Conservation (phyloP, 1,139 yeast species). For the Yamadazyma oceani region DNA sequence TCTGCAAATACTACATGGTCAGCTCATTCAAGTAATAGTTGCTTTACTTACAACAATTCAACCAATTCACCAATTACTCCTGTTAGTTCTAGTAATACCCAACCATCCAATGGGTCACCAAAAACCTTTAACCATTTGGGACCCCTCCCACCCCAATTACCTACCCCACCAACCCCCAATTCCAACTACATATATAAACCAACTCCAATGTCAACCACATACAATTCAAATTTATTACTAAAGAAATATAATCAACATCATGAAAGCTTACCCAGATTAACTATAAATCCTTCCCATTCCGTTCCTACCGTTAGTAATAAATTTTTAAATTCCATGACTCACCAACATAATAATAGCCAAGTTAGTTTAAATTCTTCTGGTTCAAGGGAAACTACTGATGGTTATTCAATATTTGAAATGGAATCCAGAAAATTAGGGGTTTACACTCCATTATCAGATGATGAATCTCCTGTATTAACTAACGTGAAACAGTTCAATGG, state of each 20-base stretch:
- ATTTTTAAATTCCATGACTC: slow-evolving; percentile 10
- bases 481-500: slow-evolving; percentile 8
- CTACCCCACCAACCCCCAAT: slow-evolving; percentile 9
- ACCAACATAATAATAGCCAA: slow-evolving; percentile 27
- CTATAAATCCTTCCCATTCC: background rate
- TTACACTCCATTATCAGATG: slow-evolving; percentile 36
- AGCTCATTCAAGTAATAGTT: slow-evolving; percentile 8
- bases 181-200: slow-evolving; percentile 19
- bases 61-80: slow-evolving; percentile 7
- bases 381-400: slow-evolving; percentile 22
- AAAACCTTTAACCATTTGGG: background rate
- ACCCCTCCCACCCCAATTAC: slow-evolving; percentile 4
- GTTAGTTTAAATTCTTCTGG: slow-evolving; percentile 30
- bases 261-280: background rate
- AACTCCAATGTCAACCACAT: slow-evolving; percentile 15
- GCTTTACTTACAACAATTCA: slow-evolving; percentile 8
- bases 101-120: background rate
- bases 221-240: slow-evolving; percentile 10
- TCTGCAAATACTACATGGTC: slow-evolving; percentile 1
- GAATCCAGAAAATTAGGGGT: slow-evolving; percentile 27
- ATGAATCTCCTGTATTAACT: slow-evolving; percentile 25
- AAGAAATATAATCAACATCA: slow-evolving; percentile 11
- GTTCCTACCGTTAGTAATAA: slow-evolving; percentile 8
- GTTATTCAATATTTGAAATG: slow-evolving; percentile 29
- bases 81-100: background rate